Evolutionary conservation across 2,329 filamentous ascomycete species (phyloP).

Genomic region (Aschersonia sp.): DNA sequence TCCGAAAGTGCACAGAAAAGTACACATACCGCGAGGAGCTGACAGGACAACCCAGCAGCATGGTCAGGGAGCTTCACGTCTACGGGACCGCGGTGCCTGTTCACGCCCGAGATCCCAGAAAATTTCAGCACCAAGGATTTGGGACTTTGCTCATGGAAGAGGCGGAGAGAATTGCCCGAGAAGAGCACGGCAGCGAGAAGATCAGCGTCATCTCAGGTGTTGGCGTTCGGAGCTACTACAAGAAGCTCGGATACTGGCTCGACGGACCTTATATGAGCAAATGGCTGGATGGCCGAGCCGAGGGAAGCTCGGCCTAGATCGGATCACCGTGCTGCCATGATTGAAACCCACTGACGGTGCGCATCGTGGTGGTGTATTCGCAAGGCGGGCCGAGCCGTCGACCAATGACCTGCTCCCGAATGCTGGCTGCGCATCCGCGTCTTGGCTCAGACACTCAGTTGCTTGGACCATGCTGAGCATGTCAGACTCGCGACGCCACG

Average conservation of each 20-base stretch:
- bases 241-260: constrained; percentile 80
- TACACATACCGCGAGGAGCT: constrained; percentile 90
- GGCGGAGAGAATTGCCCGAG: constrained; percentile 83
- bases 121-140: constrained; percentile 97
- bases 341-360: too few relatives aligned
- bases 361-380: too few relatives aligned
- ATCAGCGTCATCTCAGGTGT: constrained; percentile 97
- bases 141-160: constrained; percentile 96
- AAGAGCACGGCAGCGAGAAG: constrained; percentile 88
- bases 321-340: not conserved
- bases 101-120: constrained; percentile 84
- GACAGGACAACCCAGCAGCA: constrained; percentile 69
- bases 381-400: too few relatives aligned
- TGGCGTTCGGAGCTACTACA: constrained; percentile 89
- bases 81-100: constrained; percentile 97
- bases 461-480: too few relatives aligned
- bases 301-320: constrained; percentile 4
- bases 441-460: too few relatives aligned
- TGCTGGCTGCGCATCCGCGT: too few relatives aligned
- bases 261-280: constrained; percentile 79
- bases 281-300: constrained; percentile 36
- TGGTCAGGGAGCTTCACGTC: constrained; percentile 90
- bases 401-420: too few relatives aligned
- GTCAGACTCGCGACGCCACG: too few relatives aligned
- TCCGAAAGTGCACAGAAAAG: constrained; percentile 80